phyloP scores from a whole-genome alignment of 2,329 filamentous ascomycete species.

The Cytospora piceicola region DNA sequence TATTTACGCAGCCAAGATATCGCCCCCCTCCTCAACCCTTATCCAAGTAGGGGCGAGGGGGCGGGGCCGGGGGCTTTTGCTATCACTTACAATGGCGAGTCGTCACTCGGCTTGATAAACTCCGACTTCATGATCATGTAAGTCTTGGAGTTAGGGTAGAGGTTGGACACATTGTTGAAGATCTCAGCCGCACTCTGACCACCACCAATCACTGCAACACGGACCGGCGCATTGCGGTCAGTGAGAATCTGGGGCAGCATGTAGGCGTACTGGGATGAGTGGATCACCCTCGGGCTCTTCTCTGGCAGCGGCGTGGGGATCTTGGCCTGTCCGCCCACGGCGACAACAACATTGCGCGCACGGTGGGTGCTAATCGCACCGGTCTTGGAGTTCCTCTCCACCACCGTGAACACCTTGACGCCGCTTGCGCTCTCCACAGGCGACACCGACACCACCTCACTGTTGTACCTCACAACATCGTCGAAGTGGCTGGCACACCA shows the following conservation, averaged over 20 bases:
- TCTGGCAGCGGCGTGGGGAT: slow-evolving; percentile 72
- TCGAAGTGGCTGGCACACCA: slow-evolving; percentile 89
- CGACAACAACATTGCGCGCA: slow-evolving; percentile 68
- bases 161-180: slow-evolving; percentile 81
- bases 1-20: background rate
- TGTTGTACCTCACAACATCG: slow-evolving; percentile 71
- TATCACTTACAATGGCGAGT: slow-evolving; percentile 83
- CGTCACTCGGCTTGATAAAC: slow-evolving; percentile 87
- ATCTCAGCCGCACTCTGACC: slow-evolving; percentile 96
- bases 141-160: slow-evolving; percentile 82
- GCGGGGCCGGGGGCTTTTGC: background rate
- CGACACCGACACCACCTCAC: slow-evolving; percentile 74
- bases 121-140: slow-evolving; percentile 80
- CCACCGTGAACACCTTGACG: slow-evolving; percentile 69
- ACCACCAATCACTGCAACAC: slow-evolving; percentile 82
- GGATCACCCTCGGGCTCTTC: slow-evolving; percentile 74
- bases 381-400: slow-evolving; percentile 64
- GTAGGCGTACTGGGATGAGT: slow-evolving; percentile 85
- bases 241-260: slow-evolving; percentile 62
- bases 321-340: slow-evolving; percentile 64
- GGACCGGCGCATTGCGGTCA: slow-evolving; percentile 62
- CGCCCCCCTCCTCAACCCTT: background rate
- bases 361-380: slow-evolving; percentile 57
- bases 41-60: too few relatives aligned
- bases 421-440: slow-evolving; percentile 56